Evolutionary conservation across 495 filamentous ascomycete species (phyloP).

Genomic region (Penicillium fimorum): DNA sequence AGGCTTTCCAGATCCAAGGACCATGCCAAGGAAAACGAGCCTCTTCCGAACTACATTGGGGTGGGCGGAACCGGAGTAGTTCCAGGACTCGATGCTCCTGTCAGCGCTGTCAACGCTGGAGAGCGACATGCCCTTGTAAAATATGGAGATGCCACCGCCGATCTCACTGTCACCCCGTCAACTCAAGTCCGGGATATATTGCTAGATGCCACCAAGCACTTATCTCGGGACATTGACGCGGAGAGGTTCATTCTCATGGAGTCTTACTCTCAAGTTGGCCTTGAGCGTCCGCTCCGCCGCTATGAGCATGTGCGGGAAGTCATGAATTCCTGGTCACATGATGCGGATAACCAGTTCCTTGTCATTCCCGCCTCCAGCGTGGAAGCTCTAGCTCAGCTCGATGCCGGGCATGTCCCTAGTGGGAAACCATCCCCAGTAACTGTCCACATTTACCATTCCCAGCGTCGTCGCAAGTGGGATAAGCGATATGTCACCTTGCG

Average conservation of each 20-base stretch:
- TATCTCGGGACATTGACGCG: conserved; percentile 59
- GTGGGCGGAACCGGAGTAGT: conserved; percentile 49
- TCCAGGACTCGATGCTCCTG: conserved; percentile 73
- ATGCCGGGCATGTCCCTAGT: conserved; percentile 51
- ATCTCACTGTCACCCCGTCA: conserved; percentile 65
- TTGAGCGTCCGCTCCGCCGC: conserved; percentile 78
- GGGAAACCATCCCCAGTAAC: conserved; percentile 61
- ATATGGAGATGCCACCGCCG: conserved; percentile 59
- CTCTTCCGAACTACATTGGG: conserved; percentile 27
- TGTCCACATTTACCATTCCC: conserved; percentile 75
- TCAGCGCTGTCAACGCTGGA: conserved; percentile 80
- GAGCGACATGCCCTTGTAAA: conserved; percentile 70
- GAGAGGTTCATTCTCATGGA: conserved; percentile 69
- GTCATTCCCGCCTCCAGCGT: conserved; percentile 53
- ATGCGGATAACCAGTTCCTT: conserved; percentile 67
- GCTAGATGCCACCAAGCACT: conserved; percentile 50
- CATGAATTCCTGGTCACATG: conserved; percentile 87
- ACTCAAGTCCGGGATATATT: conserved; percentile 77
- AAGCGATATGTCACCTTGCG: conserved; percentile 78
- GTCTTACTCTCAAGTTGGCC: conserved; percentile 67
- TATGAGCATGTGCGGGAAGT: conserved; percentile 89
- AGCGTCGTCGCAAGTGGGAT: conserved; percentile 78
- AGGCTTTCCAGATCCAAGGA: conserved; percentile 24
- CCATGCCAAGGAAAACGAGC: conserved; percentile 7
- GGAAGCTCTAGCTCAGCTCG: conserved; percentile 47